phyloP scores from a whole-genome alignment of 345 rosid genomes.

The Camelina neglecta region DNA sequence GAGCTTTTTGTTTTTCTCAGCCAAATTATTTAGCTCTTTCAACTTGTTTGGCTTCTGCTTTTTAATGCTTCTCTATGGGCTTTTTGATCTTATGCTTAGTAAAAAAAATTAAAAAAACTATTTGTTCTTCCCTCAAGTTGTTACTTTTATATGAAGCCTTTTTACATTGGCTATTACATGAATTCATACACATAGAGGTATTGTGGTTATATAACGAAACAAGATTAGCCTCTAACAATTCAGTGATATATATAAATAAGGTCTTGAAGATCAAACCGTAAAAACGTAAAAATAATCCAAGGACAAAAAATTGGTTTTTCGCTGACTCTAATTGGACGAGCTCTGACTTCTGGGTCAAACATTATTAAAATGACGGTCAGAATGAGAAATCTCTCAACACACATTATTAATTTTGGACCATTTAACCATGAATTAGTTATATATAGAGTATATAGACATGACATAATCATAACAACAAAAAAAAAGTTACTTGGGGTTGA shows the following conservation, averaged over 20 bases:
- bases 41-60: conserved; percentile 1
- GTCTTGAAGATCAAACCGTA: no score
- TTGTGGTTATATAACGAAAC: no score
- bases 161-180: neutral
- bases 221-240: no score
- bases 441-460: neutral
- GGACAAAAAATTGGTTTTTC: no score
- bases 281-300: no score
- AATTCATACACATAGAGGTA: neutral
- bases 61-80: neutral
- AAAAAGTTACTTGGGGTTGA: conserved; percentile 19
- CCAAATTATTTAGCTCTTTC: conserved; percentile 5
- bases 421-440: neutral
- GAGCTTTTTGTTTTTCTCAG: conserved; percentile 10
- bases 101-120: neutral
- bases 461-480: conserved; percentile 20
- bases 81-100: conserved; percentile 17
- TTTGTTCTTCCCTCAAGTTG: neutral
- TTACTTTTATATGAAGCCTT: neutral
- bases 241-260: no score
- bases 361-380: neutral
- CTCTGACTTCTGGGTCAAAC: neutral
- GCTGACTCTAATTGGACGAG: neutral
- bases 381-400: neutral
- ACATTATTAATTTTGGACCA: neutral